Conservation (phyloP, 129 eudicot species). For the Daucus carota region DH1_v3.0 NC_030385.2:2994001-2994500, state of each 20-base stretch:
- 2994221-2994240: slow-evolving; percentile 90
- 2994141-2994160: slow-evolving; percentile 11
- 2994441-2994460: background rate
- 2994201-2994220: slow-evolving; percentile 76
- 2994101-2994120: background rate
- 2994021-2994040: background rate
- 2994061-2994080: background rate
- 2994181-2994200: slow-evolving; percentile 83
- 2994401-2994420: too few relatives aligned
- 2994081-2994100: background rate
- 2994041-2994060: background rate
- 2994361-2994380: background rate
- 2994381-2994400: background rate
- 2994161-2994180: slow-evolving; percentile 86
- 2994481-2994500: background rate
- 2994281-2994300: slow-evolving; percentile 44
- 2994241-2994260: slow-evolving; percentile 95
- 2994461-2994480: background rate
- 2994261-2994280: slow-evolving; percentile 99
- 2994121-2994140: background rate
- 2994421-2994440: too few relatives aligned
- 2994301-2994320: too few relatives aligned
- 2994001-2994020: background rate
- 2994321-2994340: background rate
- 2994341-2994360: background rate